A percentile compares a stretch with the other conserved stretches of the same genome.
Conservation (phyloP, 139 green algal species). For the Choricystis sp. region DNA sequence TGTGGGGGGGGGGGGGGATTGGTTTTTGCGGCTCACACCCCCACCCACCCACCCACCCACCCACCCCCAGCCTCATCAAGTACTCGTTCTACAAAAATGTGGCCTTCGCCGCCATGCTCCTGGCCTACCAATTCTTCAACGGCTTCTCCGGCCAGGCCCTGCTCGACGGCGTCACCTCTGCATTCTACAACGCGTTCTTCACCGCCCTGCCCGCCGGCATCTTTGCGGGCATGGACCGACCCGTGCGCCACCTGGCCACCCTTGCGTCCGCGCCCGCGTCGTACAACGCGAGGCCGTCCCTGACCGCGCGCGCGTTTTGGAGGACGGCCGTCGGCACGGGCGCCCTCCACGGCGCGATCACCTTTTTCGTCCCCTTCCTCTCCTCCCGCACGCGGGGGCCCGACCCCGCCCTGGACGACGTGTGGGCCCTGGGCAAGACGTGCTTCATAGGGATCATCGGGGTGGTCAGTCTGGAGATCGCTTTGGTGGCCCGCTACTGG, state of each 20-base stretch:
- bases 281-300: slow-evolving; percentile 16
- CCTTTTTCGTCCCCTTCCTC: slow-evolving; percentile 26
- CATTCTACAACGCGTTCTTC: slow-evolving; percentile 29
- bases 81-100: slow-evolving; percentile 99
- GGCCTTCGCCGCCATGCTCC: slow-evolving; percentile 66
- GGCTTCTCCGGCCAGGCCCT: slow-evolving; percentile 17
- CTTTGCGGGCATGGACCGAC: slow-evolving; percentile 44
- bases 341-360: slow-evolving; percentile 11
- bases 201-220: slow-evolving; percentile 50
- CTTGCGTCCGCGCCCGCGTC: slow-evolving; percentile 13
- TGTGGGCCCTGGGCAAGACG: slow-evolving; percentile 23
- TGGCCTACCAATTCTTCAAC: slow-evolving; percentile 63
- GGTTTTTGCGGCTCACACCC: no score
- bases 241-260: slow-evolving; percentile 8
- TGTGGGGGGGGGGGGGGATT: no score
- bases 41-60: no score
- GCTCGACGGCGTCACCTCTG: slow-evolving; percentile 13
- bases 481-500: slow-evolving; percentile 19
- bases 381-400: not conserved
- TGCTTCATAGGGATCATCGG: slow-evolving; percentile 24
- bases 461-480: slow-evolving; percentile 24
- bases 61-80: no score
- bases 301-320: slow-evolving; percentile 18
- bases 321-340: slow-evolving; percentile 12
- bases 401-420: slow-evolving; percentile 1